Base-by-base conservation (phyloP, 768 basidiomycete species). In the Naganishia kalamii region DNA sequence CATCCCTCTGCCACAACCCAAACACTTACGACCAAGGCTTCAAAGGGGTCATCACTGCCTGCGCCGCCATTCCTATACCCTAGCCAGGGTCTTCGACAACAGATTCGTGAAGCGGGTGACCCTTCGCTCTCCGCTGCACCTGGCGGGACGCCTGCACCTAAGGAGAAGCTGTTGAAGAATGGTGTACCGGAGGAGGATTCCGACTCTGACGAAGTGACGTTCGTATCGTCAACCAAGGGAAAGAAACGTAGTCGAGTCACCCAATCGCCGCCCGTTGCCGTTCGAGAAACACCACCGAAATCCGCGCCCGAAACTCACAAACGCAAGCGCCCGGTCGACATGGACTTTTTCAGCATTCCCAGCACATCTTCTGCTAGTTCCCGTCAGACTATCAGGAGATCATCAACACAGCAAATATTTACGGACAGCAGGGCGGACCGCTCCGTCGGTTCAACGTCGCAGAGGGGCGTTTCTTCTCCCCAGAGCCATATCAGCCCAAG, bases 281-380 rank as follows among this genome's bases (percentile, higher is more conserved):
- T n/a, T n/a, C n/a, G n/a, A n/a, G 43, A 44, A n/a, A 8, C 43
- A 15, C 43, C 23, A 25, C 23, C 54, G 21, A 33, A 33, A 25
- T 12, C 15, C 2, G 30, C n/a, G 2, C 21, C 35, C 13, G 54
- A 57, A 0, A 15, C 21, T 25, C 1, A 17, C 10, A 7, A 37
- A 40, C 27, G 32, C 37, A 25, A 33, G n/a, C 54, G 27, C 35
- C 54, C 54, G 10, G 54, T 57, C 33, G 19, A 57, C 37, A 57
- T 57, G 54, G 54, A 57, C 35, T 57, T 57, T 40, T 57, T 57
- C 54, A 57, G 54, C 37, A 25, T 57, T 27, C 54, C 54, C 29
- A 21, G 29, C 13, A 35, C 51, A n/a, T 6, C 32, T 21, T 33
- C 54, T 23, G 12, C 54, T 8, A 25, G 2, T 2, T 25, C 54